A percentile compares a stretch with the other conserved stretches of the same genome.
Conservation (phyloP, 495 filamentous ascomycete genomes). For the Hypoxylon cercidicola region DNA sequence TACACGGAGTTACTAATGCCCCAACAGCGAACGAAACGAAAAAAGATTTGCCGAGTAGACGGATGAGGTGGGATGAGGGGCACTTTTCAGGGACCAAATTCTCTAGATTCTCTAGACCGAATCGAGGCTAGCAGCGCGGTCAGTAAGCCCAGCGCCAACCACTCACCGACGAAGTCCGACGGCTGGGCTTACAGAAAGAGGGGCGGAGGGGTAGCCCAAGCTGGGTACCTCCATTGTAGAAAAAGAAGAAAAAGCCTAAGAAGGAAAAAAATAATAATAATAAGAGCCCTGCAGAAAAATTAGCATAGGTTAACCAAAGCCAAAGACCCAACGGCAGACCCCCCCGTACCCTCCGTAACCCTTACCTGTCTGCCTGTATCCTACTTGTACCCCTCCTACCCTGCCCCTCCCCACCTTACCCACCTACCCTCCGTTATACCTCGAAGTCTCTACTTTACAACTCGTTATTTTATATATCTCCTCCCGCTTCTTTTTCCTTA, state of each 20-base stretch:
- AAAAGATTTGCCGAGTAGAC: conserved; percentile 44
- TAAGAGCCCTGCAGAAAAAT: conserved; percentile 2
- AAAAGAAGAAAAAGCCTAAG: no score
- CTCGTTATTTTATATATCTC: conserved; percentile 27
- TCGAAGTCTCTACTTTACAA: conserved; percentile 17
- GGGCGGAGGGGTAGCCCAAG: conserved; percentile 28
- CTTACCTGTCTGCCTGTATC: conserved; percentile 4
- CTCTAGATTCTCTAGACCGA: conserved; percentile 36
- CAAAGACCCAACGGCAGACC: no score
- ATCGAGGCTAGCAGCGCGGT: conserved; percentile 20
- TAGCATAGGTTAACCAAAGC: no score
- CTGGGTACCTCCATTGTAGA: background rate
- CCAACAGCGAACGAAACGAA: background rate
- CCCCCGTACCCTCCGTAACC: background rate
- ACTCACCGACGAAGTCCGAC: conserved; percentile 36
- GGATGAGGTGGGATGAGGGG: conserved; percentile 38
- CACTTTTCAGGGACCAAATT: conserved; percentile 43
- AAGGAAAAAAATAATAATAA: background rate
- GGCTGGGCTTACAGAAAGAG: conserved; percentile 18
- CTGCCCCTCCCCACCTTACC: no score
- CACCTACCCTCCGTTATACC: no score
- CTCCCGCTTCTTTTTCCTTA: conserved; percentile 20
- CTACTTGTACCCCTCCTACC: no score
- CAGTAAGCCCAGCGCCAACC: conserved; percentile 20
- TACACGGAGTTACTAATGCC: conserved; percentile 36